Percentiles rank a stretch among this genome's conserved stretches.
These are phyloP conservation scores for Penicillium maclennaniae DNA, from an alignment of 495 filamentous ascomycete genomes.

Conservation along the genomic window DNA sequence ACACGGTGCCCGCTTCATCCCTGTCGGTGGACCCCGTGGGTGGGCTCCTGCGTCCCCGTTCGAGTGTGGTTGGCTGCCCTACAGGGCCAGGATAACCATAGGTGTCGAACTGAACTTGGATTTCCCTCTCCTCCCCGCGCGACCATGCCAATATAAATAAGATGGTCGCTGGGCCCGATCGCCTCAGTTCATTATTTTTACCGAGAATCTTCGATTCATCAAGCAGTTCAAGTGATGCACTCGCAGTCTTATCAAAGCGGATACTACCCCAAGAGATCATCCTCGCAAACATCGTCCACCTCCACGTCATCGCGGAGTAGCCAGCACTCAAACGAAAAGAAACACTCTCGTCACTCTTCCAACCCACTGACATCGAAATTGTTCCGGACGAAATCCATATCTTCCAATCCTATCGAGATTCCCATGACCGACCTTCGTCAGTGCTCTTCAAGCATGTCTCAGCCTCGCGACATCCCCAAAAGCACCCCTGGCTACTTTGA, in stretches of 20 bases:
- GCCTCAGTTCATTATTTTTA: conserved; percentile 2
- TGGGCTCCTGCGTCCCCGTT: conserved; percentile 1
- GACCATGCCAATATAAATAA: conserved; percentile 11
- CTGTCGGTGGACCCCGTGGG: conserved; percentile 10
- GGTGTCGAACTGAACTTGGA: neutral
- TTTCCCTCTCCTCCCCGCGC: too few species aligned
- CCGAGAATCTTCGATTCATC: neutral
- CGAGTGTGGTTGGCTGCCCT: conserved; percentile 28
- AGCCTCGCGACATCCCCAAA: conserved; percentile 23
- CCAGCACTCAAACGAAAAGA: conserved; percentile 18
- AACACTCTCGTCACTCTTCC: conserved; percentile 2
- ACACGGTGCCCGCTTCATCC: conserved; percentile 14
- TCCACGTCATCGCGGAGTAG: conserved; percentile 19
- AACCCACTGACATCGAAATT: conserved; percentile 16
- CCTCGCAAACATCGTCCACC: conserved; percentile 25
- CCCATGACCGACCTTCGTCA: conserved; percentile 8
- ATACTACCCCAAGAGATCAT: conserved; percentile 16
- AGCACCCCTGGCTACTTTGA: conserved; percentile 19
- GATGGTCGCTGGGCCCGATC: neutral
- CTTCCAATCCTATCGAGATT: conserved; percentile 19
- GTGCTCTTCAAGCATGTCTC: conserved; percentile 12
- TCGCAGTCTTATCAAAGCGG: conserved; percentile 16
- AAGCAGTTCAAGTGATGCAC: conserved; percentile 18
- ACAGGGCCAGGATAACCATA: conserved; percentile 16
- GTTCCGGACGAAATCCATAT: conserved; percentile 18